Conservation (phyloP, 2,329 filamentous ascomycete species). For the Aspergillus oerlinghausenensis region DNA sequence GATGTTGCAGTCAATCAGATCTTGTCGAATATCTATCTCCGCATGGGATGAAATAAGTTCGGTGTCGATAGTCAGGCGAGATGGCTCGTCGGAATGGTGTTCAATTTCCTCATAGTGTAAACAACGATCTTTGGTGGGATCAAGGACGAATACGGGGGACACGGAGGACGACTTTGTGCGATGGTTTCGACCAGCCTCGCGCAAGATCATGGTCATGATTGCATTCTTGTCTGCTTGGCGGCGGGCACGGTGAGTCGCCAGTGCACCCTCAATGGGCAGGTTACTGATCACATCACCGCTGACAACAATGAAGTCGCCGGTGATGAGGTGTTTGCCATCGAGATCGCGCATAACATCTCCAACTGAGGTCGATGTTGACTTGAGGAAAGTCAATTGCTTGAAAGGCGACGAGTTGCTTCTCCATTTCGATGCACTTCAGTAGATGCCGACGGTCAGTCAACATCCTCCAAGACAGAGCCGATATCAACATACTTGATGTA, state of each 20-base stretch:
- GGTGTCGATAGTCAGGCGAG: constrained; percentile 64
- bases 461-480: not conserved
- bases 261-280: constrained; percentile 71
- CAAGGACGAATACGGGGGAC: constrained; percentile 80
- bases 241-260: constrained; percentile 75
- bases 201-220: constrained; percentile 94
- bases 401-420: constrained; percentile 71
- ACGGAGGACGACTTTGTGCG: constrained; percentile 71
- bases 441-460: constrained; percentile 2
- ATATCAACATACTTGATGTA: constrained; percentile 61
- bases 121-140: constrained; percentile 73
- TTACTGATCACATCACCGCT: constrained; percentile 93
- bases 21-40: constrained; percentile 77
- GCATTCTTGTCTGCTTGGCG: constrained; percentile 83
- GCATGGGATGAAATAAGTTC: constrained; percentile 68
- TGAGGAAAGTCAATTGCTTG: constrained; percentile 74
- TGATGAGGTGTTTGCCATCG: constrained; percentile 77
- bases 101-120: constrained; percentile 92
- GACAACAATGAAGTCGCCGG: constrained; percentile 86
- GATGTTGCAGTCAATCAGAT: constrained; percentile 89
- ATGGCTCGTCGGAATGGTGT: constrained; percentile 53
- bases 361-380: constrained; percentile 78
- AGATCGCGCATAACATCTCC: constrained; percentile 94
- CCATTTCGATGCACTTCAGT: constrained; percentile 64
- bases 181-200: constrained; percentile 70